Evolutionary conservation across 345 rosid genomes (phyloP).

Genomic region (Arabidopsis suecica): DNA sequence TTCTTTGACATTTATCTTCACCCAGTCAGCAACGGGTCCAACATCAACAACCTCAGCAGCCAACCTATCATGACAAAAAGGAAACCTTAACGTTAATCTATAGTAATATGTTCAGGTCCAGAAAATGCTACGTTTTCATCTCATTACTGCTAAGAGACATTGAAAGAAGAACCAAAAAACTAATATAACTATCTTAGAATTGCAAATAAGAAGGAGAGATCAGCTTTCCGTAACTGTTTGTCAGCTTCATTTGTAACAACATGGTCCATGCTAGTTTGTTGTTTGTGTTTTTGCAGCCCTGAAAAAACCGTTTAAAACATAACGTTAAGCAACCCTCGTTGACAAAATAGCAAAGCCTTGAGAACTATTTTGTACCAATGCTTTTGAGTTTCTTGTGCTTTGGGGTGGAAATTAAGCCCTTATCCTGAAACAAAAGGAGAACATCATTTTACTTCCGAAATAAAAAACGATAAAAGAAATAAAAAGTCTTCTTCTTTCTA

Average conservation of each 20-base stretch:
- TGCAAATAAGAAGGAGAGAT: constrained; percentile 29
- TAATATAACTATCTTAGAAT: constrained; percentile 9
- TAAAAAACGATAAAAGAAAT: no score
- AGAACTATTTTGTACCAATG: constrained; percentile 52
- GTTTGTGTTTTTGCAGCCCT: constrained; percentile 66
- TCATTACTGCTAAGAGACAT: not conserved
- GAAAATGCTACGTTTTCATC: not conserved
- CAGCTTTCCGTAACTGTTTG: constrained; percentile 63
- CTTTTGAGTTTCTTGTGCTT: constrained; percentile 76
- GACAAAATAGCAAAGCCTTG: constrained; percentile 20
- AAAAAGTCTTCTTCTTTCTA: no score
- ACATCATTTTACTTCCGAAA: not conserved
- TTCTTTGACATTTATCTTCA: constrained; percentile 85
- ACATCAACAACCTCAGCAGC: constrained; percentile 61
- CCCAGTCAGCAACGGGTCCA: constrained; percentile 92
- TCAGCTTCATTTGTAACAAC: constrained; percentile 48
- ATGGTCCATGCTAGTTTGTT: constrained; percentile 50
- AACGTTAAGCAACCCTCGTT: constrained; percentile 21
- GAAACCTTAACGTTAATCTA: constrained; percentile 8
- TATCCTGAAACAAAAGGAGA: constrained; percentile 52
- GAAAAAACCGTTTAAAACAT: constrained; percentile 37
- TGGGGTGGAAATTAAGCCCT: constrained; percentile 52
- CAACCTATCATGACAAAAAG: constrained; percentile 49
- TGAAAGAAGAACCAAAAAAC: constrained; percentile 5
- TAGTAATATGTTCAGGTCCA: constrained; percentile 12